Base-by-base conservation (phyloP, 2,329 filamentous ascomycete genomes). In the Coniella lustricola region DNA sequence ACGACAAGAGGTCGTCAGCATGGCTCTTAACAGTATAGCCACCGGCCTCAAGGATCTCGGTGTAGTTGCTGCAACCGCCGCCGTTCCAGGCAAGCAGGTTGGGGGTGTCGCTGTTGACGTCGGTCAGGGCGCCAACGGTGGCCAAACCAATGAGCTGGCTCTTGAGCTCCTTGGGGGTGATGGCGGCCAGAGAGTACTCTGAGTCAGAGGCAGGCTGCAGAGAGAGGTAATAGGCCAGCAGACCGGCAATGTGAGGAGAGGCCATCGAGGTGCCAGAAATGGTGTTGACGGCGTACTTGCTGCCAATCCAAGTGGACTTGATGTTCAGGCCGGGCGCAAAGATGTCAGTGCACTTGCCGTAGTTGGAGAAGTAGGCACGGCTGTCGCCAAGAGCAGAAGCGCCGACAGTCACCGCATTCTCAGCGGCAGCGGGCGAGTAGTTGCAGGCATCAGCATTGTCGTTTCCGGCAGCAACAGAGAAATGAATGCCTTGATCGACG, bases 321-420 rank as follows among this genome's bases (percentile, higher is more conserved):
- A 98, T 95, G 84, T 90, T 95, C 63, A 96, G 79, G 64, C 93
- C 93, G 53, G 93, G 93, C 55, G 90, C 93, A 64, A 98, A 98
- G 78, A 98, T 95, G 72, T 98, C 93, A 68, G 91, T 95, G 81
- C 93, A 98, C 79, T 91, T 93, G 70, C 93, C 93, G 71, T 84
- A 97, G 87, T 98, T 98, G 82, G 94, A 98, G 84, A 98, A 98
- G 82, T 97, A 98, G 57, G 93, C 93, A 72, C 93, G 91, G 77
- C 89, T 88, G 66, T 98, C 93, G 63, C 85, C 82, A 52, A 98
- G 81, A 59, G 88, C 93, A 39, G 90, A 95, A 58, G 93, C 93
- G 71, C 91, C 94, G 56, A 98, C 93, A 51, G 93, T 98, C 67
- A 98, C 82, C 58, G 93, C 90, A 64, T 94, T 89, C 62, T 81